These are phyloP conservation scores for Cicer arietinum DNA, from an alignment of 306 rosid genomes.

Conservation along the genomic window DNA sequence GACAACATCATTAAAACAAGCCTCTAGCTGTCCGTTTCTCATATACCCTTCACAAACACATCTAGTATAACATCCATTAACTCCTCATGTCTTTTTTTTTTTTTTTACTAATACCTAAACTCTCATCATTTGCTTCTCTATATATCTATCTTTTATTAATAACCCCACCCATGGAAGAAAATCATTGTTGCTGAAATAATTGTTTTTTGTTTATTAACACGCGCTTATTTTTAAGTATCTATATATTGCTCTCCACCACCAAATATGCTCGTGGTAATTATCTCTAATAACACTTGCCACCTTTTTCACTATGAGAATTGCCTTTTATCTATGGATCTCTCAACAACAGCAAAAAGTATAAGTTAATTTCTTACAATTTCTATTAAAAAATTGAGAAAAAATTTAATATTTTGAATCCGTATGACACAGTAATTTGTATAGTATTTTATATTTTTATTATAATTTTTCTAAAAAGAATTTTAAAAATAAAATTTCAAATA, in stretches of 20 bases:
- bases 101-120: conserved; percentile 58
- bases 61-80: conserved; percentile 36
- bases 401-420: too few species aligned
- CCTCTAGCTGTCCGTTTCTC: conserved; percentile 75
- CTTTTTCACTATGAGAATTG: conserved; percentile 50
- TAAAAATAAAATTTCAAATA: too few species aligned
- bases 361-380: too few species aligned
- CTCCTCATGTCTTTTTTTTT: conserved; percentile 45
- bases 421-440: too few species aligned
- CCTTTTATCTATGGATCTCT: conserved; percentile 1
- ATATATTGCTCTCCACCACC: conserved; percentile 59
- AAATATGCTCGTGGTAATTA: conserved; percentile 67
- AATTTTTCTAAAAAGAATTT: too few species aligned
- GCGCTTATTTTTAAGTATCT: conserved; percentile 67
- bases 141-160: conserved; percentile 19
- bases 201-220: conserved; percentile 67
- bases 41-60: conserved; percentile 43
- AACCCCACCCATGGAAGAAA: conserved; percentile 19
- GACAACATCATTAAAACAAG: conserved; percentile 83
- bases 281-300: conserved; percentile 73
- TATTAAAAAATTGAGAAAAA: too few species aligned
- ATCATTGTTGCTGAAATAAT: conserved; percentile 62
- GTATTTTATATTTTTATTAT: too few species aligned
- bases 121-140: conserved; percentile 58
- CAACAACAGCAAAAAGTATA: too few species aligned